These are phyloP conservation scores for Saccharomycopsis phalli DNA, from an alignment of 1,139 yeast species.

Conservation along the genomic window DNA sequence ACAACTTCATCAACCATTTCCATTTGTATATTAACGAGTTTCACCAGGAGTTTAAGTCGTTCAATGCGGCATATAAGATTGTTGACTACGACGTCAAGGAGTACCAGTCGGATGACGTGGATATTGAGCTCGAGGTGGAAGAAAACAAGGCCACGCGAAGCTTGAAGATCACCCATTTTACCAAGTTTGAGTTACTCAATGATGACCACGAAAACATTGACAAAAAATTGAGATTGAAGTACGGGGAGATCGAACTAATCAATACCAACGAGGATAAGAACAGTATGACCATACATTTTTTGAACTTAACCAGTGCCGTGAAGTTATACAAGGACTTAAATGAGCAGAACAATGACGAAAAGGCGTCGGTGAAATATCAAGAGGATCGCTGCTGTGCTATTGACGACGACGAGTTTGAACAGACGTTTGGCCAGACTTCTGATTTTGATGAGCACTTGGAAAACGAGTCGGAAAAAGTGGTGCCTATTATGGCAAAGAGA, in stretches of 20 bases:
- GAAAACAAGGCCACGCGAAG: conserved; percentile 18
- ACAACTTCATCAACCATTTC: conserved; percentile 17
- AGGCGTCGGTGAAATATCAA: conserved; percentile 11
- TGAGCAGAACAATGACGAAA: neutral
- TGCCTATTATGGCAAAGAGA: neutral
- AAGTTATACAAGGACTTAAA: conserved; percentile 10
- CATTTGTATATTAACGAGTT: conserved; percentile 17
- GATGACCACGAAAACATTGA: conserved; percentile 21
- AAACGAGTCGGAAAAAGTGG: conserved; percentile 9
- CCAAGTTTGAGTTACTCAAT: conserved; percentile 14
- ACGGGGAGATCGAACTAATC: conserved; percentile 19
- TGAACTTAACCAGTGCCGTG: conserved; percentile 13
- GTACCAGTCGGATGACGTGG: conserved; percentile 4
- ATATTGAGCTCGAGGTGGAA: conserved; percentile 14
- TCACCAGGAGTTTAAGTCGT: conserved; percentile 17
- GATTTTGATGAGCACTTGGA: conserved; percentile 17
- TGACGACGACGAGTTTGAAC: conserved; percentile 19
- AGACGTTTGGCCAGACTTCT: conserved; percentile 16
- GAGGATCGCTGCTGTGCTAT: conserved; percentile 19
- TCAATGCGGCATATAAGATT: conserved; percentile 13
- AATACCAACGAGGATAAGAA: conserved; percentile 19
- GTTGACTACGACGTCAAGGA: conserved; percentile 12
- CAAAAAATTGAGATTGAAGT: conserved; percentile 14
- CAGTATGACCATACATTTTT: conserved; percentile 18
- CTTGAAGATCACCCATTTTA: conserved; percentile 13